A percentile compares a stretch with the other conserved stretches of the same genome.
phyloP scores from a whole-genome alignment of 1,284 basidiomycete genomes.

The Ceratobasidium sp. region DNA sequence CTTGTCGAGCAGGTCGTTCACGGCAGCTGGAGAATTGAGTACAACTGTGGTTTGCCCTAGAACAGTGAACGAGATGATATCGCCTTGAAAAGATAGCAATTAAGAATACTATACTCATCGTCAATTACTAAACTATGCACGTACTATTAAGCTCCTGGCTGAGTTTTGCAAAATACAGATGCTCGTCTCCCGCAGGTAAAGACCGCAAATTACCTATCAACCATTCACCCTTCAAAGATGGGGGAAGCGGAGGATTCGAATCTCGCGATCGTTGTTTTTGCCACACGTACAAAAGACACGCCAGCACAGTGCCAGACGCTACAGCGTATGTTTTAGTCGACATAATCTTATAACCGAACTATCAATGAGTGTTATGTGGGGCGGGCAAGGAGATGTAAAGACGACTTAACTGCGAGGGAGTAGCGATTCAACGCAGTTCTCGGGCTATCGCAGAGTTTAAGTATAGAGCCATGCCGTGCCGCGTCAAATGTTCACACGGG shows the following conservation, averaged over 20 bases:
- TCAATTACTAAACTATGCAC: neutral
- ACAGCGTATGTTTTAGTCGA: conserved; percentile 23
- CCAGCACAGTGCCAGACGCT: neutral
- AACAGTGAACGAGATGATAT: conserved; percentile 66
- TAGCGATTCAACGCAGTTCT: too few relatives aligned
- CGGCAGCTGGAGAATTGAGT: conserved; percentile 63
- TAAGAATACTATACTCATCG: neutral
- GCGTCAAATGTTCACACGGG: too few relatives aligned
- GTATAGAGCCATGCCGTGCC: too few relatives aligned
- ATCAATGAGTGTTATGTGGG: too few relatives aligned
- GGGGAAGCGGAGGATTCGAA: conserved; percentile 25
- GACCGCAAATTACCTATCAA: conserved; percentile 25
- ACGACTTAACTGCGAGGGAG: too few relatives aligned
- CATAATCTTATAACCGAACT: too few relatives aligned
- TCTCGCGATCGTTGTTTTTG: neutral
- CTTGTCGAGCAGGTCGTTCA: conserved; percentile 65
- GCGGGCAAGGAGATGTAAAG: too few relatives aligned
- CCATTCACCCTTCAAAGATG: conserved; percentile 25
- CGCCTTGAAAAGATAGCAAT: conserved; percentile 49
- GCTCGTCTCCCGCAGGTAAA: conserved; percentile 15
- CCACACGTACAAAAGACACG: conserved; percentile 28
- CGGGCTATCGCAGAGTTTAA: too few relatives aligned
- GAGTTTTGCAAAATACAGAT: conserved; percentile 18
- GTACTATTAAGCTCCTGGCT: conserved; percentile 11
- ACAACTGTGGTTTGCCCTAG: conserved; percentile 66